phyloP scores from a whole-genome alignment of 2,329 filamentous ascomycete species.

The Claviceps paspali region DNA sequence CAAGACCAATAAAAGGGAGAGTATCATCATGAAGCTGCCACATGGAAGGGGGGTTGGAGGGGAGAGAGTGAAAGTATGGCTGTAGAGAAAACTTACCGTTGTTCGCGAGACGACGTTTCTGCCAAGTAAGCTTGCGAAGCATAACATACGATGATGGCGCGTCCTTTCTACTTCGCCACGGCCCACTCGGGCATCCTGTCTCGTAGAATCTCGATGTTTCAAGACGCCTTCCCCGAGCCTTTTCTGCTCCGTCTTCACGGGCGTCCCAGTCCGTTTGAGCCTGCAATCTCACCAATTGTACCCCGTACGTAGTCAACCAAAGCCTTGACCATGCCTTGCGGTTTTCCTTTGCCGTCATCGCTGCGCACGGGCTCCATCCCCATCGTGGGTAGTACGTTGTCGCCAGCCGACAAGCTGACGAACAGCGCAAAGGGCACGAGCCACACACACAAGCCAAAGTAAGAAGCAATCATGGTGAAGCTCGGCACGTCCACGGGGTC shows the following conservation, averaged over 20 bases:
- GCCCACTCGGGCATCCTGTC: too few species aligned
- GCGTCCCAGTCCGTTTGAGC: slow-evolving; percentile 12
- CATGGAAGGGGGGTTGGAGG: background rate
- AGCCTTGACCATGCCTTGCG: slow-evolving; percentile 52
- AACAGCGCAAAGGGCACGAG: slow-evolving; percentile 90
- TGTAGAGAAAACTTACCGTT: background rate
- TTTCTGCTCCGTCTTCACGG: slow-evolving; percentile 7
- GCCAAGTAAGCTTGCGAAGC: background rate
- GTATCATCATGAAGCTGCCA: slow-evolving; percentile 3
- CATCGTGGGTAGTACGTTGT: slow-evolving; percentile 90
- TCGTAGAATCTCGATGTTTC: too few species aligned
- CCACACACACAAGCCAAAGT: slow-evolving; percentile 95
- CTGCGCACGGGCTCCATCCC: slow-evolving; percentile 44
- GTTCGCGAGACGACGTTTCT: background rate
- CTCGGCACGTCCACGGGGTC: slow-evolving; percentile 52
- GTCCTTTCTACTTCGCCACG: too few species aligned
- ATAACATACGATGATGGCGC: background rate
- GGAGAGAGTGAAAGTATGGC: too few species aligned
- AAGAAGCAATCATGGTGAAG: slow-evolving; percentile 90
- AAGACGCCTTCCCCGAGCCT: too few species aligned
- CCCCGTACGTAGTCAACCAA: slow-evolving; percentile 43
- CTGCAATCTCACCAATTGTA: slow-evolving; percentile 31
- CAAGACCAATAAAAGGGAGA: slow-evolving; percentile 15
- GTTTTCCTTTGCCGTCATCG: slow-evolving; percentile 31
- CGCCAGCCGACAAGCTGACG: slow-evolving; percentile 81